Base-by-base conservation (phyloP, 345 rosid genomes). In the Noccaea bulbosa region DNA sequence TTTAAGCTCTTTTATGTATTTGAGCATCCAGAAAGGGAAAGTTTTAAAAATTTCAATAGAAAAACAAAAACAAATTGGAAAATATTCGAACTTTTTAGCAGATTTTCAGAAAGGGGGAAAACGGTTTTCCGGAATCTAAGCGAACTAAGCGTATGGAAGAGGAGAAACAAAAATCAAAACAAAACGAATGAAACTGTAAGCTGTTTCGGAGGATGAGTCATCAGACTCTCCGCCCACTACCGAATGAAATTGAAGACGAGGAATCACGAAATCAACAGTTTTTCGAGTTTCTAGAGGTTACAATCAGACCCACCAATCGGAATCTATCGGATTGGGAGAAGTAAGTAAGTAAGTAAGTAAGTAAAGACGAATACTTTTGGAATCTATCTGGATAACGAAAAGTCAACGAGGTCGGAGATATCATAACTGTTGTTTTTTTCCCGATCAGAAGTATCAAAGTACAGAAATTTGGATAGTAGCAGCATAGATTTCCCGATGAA, bases 351-450 rank as follows among this genome's bases (percentile, higher is more conserved):
- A 27, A 6, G 11, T 4, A 67, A 11, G 40, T 41, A 40, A 50
- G 30, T 27, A 54, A 12, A 15, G 59, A 64, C 5, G 5, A 64
- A 0, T 30, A 27, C 44, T 65, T 65, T 48, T 55, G 71, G 72
- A 61, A 62, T 75, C 65, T 62, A 51, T 43, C 64, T 30, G 65
- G 32, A 27, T 7, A 45, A 47, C 1, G 22, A 75, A 54, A 76
- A 76, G 79, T 75, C 71, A 76, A 76, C 75, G 65, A 62, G 56
- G n/a, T 49, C 17, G 35, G 62, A 38, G 65, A 39, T 63, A 69
- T 38, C 60, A 24, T 14, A 54, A 61, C n/a, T 54, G 62, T 59
- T 5, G n/a, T 47, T 15, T 62, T 47, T 35, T 62, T 7, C 38
- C 41, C 27, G 52, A 58, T 57, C 30, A 65, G 72, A 61, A 8